These are phyloP conservation scores for Cercospora berteroae DNA, from an alignment of 2,329 filamentous ascomycete genomes.

Conservation along the genomic window DNA sequence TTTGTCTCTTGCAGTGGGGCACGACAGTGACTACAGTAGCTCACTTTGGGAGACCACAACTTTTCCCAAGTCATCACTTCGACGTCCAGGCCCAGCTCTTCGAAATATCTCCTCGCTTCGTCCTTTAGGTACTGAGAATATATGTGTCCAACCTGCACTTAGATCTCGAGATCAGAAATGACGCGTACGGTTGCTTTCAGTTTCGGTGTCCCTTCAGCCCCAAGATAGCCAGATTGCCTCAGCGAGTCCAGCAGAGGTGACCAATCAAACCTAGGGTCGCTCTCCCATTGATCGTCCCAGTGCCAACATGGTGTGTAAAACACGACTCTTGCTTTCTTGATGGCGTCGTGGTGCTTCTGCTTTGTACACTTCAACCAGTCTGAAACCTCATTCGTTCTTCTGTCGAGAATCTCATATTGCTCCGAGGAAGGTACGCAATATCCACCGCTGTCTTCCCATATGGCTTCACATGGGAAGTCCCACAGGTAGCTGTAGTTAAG, in stretches of 20 bases:
- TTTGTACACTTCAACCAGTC: background rate
- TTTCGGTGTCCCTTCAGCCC: background rate
- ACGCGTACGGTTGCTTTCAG: background rate
- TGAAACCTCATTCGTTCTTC: background rate
- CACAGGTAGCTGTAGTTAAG: no score
- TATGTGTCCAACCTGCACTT: no score
- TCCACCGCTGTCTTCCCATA: no score
- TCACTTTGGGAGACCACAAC: background rate
- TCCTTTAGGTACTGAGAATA: no score
- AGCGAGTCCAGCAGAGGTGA: background rate
- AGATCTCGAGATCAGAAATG: no score
- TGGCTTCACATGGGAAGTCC: no score
- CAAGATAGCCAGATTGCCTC: background rate
- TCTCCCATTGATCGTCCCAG: no score
- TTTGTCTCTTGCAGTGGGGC: background rate
- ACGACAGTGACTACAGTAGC: background rate
- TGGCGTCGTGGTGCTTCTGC: background rate
- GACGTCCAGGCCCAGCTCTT: background rate
- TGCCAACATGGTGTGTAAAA: no score
- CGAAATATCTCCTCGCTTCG: no score
- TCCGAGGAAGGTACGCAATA: no score
- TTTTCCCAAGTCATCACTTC: background rate
- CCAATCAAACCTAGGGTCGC: no score
- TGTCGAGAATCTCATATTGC: no score
- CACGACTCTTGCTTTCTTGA: background rate